A percentile compares a stretch with the other conserved stretches of the same genome.
These are phyloP conservation scores for Alternaria hordeiaustralica DNA, from an alignment of 2,329 filamentous ascomycete species.

Conservation along the genomic window DNA sequence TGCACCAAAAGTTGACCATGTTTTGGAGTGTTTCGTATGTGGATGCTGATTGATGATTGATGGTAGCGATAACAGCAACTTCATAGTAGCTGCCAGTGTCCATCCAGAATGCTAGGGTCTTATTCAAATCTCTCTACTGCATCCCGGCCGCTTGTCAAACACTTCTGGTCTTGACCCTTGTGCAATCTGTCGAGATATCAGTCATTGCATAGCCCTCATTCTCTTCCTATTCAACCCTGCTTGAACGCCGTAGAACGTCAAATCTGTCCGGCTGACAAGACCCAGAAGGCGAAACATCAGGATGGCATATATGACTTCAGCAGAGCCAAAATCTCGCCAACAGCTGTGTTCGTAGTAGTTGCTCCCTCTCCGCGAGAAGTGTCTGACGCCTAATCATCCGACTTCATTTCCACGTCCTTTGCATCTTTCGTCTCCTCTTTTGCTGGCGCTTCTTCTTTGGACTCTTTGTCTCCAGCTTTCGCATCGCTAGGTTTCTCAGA, in stretches of 20 bases:
- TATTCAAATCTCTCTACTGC: not conserved
- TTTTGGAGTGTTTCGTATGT: not conserved
- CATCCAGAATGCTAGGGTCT: not conserved
- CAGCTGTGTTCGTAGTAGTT: not conserved
- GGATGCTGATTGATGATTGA: fast-evolving
- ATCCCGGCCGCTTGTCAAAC: not conserved
- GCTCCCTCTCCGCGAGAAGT: not conserved
- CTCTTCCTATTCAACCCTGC: not conserved
- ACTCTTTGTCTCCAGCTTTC: not conserved
- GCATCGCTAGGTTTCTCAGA: not conserved
- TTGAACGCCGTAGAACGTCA: not conserved
- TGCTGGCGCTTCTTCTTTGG: not conserved
- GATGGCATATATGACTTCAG: not conserved
- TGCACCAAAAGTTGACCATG: not conserved
- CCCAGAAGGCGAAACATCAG: not conserved
- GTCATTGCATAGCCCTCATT: not conserved
- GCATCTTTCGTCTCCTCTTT: not conserved
- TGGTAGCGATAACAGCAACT: not conserved
- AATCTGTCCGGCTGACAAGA: not conserved
- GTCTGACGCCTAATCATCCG: constrained; percentile 11
- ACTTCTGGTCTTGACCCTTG: not conserved
- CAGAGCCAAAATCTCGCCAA: not conserved
- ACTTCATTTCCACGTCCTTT: constrained; percentile 17
- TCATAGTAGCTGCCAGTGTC: no score
- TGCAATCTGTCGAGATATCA: not conserved